Evolutionary conservation across 1,284 basidiomycete species (phyloP).

Genomic region (Grifola frondosa): DNA sequence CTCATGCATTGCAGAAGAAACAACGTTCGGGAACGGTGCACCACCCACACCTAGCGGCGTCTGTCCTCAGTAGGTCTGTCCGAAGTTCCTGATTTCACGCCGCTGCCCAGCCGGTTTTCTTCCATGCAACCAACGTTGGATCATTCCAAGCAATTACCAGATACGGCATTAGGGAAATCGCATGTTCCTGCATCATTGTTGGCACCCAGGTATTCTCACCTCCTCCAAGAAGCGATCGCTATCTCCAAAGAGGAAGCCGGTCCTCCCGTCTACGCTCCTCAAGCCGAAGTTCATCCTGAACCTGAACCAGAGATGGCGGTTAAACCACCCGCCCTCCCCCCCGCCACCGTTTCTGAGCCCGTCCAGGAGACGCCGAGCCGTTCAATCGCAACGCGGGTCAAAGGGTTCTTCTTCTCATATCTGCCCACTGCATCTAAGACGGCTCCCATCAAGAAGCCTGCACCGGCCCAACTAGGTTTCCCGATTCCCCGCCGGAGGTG

Average conservation of each 20-base stretch:
- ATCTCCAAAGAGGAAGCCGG: conserved; percentile 21
- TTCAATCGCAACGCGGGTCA: conserved; percentile 35
- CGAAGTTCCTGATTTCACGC: conserved; percentile 54
- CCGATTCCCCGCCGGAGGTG: conserved; percentile 54
- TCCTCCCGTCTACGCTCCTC: neutral
- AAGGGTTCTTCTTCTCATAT: conserved; percentile 59
- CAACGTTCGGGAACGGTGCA: conserved; percentile 58
- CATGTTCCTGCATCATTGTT: conserved; percentile 39
- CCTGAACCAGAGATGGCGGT: conserved; percentile 5
- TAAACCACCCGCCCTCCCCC: neutral
- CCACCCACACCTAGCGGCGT: conserved; percentile 43
- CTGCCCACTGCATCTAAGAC: conserved; percentile 49
- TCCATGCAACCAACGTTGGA: conserved; percentile 13
- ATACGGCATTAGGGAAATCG: no score
- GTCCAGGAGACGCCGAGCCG: conserved; percentile 11
- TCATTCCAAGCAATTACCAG: conserved; percentile 5
- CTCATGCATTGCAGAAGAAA: conserved; percentile 58
- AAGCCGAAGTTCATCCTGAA: conserved; percentile 13
- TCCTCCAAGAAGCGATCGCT: conserved; percentile 51
- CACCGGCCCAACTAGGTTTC: conserved; percentile 35
- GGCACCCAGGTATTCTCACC: conserved; percentile 56
- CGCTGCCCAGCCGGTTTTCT: conserved; percentile 31
- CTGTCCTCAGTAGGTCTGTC: conserved; percentile 21
- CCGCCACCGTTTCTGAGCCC: conserved; percentile 5
- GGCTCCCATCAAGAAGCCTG: conserved; percentile 16